Conservation (phyloP, 441 rosid genomes). For the Eugenia klotzschiana region DNA sequence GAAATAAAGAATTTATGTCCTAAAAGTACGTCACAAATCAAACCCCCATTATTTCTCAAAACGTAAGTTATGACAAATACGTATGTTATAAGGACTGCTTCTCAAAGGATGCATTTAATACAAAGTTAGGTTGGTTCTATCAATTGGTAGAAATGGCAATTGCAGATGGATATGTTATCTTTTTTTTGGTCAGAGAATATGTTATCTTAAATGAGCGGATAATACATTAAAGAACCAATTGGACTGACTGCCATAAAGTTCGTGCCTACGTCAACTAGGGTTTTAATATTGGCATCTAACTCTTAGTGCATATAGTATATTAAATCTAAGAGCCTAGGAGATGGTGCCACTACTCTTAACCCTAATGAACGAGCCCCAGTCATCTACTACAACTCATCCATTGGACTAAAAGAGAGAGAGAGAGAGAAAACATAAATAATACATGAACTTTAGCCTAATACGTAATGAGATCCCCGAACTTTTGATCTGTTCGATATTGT, state of each 20-base stretch:
- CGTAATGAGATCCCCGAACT: too few species aligned
- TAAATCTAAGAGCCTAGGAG: neutral
- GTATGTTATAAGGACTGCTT: too few species aligned
- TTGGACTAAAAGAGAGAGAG: neutral
- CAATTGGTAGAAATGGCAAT: neutral
- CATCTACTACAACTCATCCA: neutral
- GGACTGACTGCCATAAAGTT: neutral
- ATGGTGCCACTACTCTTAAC: neutral
- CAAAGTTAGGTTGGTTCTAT: neutral
- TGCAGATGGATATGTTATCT: neutral
- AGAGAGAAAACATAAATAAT: neutral
- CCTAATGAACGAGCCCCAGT: neutral
- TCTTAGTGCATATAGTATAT: fast-evolving
- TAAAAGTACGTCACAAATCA: neutral
- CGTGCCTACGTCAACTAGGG: neutral
- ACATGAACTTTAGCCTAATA: too few species aligned
- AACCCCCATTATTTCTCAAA: too few species aligned
- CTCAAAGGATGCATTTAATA: too few species aligned
- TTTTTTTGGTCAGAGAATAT: too few species aligned
- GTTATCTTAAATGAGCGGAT: neutral
- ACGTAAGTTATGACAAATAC: too few species aligned
- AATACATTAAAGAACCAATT: neutral
- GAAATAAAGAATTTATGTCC: neutral
- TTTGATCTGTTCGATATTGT: too few species aligned
- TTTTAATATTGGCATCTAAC: neutral